phyloP scores from a whole-genome alignment of 148 eudicot genomes.

The Salicornia ramosissima region DNA sequence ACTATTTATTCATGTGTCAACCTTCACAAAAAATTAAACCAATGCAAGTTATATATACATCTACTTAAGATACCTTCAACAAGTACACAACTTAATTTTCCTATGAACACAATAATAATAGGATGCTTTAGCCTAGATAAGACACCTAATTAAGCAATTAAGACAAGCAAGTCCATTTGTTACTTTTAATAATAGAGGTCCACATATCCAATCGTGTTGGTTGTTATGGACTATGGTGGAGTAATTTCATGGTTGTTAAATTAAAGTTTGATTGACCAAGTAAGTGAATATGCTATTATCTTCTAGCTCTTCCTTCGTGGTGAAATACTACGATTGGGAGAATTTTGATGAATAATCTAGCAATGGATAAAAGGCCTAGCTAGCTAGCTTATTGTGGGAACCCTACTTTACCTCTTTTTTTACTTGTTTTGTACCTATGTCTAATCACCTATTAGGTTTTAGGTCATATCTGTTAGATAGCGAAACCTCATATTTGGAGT shows the following conservation, averaged over 20 bases:
- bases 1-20: background rate
- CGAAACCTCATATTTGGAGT: too few species aligned
- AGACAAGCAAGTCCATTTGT: background rate
- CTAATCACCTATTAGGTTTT: background rate
- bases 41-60: background rate
- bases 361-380: background rate
- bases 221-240: conserved; percentile 19
- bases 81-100: background rate
- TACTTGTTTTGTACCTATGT: background rate
- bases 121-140: conserved; percentile 3
- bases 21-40: background rate
- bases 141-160: background rate
- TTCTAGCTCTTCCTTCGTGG: background rate
- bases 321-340: too few species aligned
- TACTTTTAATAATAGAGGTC: conserved; percentile 1
- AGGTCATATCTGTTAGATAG: too few species aligned
- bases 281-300: background rate
- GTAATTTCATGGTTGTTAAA: conserved; percentile 7
- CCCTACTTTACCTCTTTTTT: conserved; percentile 1
- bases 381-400: background rate
- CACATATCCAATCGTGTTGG: conserved; percentile 26
- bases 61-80: background rate
- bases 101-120: background rate
- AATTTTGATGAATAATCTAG: too few species aligned
- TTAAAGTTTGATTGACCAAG: background rate